Evolutionary conservation across 2,329 filamentous ascomycete species (phyloP), one percentile per base, ranked within the genome.

Genomic region (Cercospora berteroae): DNA sequence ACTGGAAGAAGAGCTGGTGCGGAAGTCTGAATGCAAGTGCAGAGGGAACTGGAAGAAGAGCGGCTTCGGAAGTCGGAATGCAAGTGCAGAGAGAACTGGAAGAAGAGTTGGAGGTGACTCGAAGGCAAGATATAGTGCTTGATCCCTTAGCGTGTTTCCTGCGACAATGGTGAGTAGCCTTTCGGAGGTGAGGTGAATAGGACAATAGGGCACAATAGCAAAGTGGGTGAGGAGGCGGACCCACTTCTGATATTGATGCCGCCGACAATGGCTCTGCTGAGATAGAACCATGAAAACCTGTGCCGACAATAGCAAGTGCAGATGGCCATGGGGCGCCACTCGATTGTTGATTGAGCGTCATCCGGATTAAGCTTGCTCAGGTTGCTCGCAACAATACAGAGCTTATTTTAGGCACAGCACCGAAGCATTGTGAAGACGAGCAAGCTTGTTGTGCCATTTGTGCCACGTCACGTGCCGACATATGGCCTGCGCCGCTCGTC

Each of bases 401-500:
- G 48, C 48, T 12, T 27, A 27, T 25, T 23, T 12, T 52, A 3
- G 23, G 7, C 23, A 7, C 48, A 52, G 5, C 12, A 9, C 5
- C 23, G 23, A n/a, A 52, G 20, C 10, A n/a, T 25, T 16, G 23
- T n/a, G 10, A 52, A 18, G 20, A 27, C 13, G 20, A n/a, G 48
- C 48, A 52, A 27, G 23, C 9, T 13, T 2, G n/a, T 12, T 16
- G 48, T n/a, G 7, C 6, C 48, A 52, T 13, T 25, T 52, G 20
- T 52, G 48, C 48, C 48, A 52, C 48, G 25, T 68, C 59, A 68
- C 9, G 66, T 68, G n/a, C 66, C 66, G 8, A 63, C 59, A 55
- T 65, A 68, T 3, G 59, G 59, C 36, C 55, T 59, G 9, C 48
- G 39, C 27, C 62, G 60, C 36, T 64, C 59, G 12, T 60, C 57